These are phyloP conservation scores for Cubamyces lactineus DNA, from an alignment of 768 basidiomycete genomes.

Conservation along the genomic window DNA sequence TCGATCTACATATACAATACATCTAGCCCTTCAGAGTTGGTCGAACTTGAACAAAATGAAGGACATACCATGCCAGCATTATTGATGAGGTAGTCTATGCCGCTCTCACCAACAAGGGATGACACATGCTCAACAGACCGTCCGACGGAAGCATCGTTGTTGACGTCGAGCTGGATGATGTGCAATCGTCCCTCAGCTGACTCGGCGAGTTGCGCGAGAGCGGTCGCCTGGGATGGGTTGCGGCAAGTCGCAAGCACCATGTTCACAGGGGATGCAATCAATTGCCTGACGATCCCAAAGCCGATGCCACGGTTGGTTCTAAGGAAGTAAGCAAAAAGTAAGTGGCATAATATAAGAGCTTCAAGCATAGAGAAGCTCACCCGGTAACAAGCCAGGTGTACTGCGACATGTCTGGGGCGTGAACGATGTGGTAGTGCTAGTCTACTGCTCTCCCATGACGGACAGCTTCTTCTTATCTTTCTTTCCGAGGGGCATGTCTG, in stretches of 20 bases:
- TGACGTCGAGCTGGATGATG: conserved; percentile 38
- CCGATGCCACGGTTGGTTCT: conserved; percentile 31
- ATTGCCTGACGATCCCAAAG: conserved; percentile 32
- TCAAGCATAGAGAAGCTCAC: conserved; percentile 4
- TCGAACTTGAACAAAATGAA: too few relatives aligned
- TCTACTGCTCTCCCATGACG: too few relatives aligned
- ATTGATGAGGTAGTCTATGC: conserved; percentile 45
- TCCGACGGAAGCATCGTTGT: conserved; percentile 32
- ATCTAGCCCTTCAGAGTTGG: too few relatives aligned
- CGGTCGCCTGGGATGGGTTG: conserved; percentile 29
- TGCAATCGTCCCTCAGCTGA: conserved; percentile 36
- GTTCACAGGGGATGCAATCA: conserved; percentile 26
- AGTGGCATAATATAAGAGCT: neutral
- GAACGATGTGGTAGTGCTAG: too few relatives aligned
- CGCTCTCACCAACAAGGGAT: conserved; percentile 32
- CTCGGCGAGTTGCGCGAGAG: conserved; percentile 26
- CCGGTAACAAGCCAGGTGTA: conserved; percentile 33
- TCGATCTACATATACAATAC: too few relatives aligned
- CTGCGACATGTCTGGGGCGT: too few relatives aligned
- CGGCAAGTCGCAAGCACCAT: conserved; percentile 37
- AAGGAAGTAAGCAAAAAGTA: too few relatives aligned
- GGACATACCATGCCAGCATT: conserved; percentile 40
- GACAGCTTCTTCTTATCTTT: too few relatives aligned
- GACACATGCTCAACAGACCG: conserved; percentile 28
- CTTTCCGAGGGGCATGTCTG: too few relatives aligned